Base-by-base conservation (phyloP, 2,329 filamentous ascomycete genomes). In the Mycosphaerella arachidis region DNA sequence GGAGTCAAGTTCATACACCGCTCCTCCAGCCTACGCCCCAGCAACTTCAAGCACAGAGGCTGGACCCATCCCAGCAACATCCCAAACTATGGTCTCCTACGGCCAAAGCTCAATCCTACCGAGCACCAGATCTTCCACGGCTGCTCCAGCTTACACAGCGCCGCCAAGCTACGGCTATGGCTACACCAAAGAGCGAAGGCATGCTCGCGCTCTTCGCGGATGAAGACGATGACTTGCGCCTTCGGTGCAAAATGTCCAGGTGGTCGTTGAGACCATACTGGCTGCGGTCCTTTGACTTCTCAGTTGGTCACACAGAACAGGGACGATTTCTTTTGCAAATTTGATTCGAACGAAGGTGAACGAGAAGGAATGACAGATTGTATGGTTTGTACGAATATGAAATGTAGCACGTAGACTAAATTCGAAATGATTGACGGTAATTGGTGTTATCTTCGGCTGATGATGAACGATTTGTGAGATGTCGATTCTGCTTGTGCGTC, bases 91-190 rank as follows among this genome's bases (percentile, higher is more conserved):
- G 16, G 46, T 27, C 8, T 24, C 40, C 6, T 43, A 40, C 8
- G 43, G 31, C 20, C 27, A 16, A 13, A 24, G 5, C 12, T 48
- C 48, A 16, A 20, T 30, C 8, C 29, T 50, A 10, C 24, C 46
- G 7, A 61, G 55, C 55, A 55, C 55, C 6, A 58, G 27, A 16
- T 8, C 58, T 31, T 51, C 50, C 29, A 51, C 58, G 18, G 56
- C 53, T 16, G 40, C 55, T 40, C 61, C 61, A 27, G 61, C 58
- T 3, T 61, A 57, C 18, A 56, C 53, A 5, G 30, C 48, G 4
- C 53, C 61, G 4, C 58, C 61, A n/a, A 59, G 61, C 27, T 63
- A 59, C 30, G 56, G 53, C 20, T 50, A 43, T 27, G 55, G 31
- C 5, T 27, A 35, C 8, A 27, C 48, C 29, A 35, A 54, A 18